Percentiles rank a stretch among this genome's conserved stretches.
Evolutionary conservation across 805 yeast species (phyloP).

Genomic region (Wickerhamomyces tratensis): DNA sequence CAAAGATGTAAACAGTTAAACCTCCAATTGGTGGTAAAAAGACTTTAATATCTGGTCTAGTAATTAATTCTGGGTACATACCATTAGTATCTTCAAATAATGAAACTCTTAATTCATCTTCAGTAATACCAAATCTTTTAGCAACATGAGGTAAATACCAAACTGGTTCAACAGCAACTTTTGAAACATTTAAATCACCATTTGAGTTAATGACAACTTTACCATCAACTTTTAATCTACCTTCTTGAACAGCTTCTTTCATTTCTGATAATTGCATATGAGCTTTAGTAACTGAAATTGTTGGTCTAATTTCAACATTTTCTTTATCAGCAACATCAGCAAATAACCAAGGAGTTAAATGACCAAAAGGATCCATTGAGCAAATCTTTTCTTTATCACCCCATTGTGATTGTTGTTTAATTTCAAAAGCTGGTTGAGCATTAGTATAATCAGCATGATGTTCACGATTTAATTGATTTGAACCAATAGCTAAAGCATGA

Average conservation of each 20-base stretch:
- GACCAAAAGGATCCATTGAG: slow-evolving; percentile 60
- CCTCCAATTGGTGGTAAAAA: slow-evolving; percentile 68
- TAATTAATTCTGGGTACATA: slow-evolving; percentile 58
- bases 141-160: slow-evolving; percentile 69
- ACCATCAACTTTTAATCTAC: slow-evolving; percentile 50
- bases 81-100: slow-evolving; percentile 64
- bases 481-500: slow-evolving; percentile 58
- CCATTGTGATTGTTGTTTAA: slow-evolving; percentile 51
- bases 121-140: slow-evolving; percentile 47
- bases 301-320: slow-evolving; percentile 50
- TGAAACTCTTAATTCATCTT: slow-evolving; percentile 45
- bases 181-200: slow-evolving; percentile 55
- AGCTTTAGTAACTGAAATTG: slow-evolving; percentile 60
- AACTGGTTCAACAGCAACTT: slow-evolving; percentile 62
- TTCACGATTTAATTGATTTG: slow-evolving; percentile 41
- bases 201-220: slow-evolving; percentile 44
- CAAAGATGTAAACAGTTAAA: slow-evolving; percentile 54
- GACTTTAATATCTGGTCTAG: slow-evolving; percentile 58
- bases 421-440: slow-evolving; percentile 49
- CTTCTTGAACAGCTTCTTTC: slow-evolving; percentile 43
- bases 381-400: slow-evolving; percentile 45
- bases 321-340: slow-evolving; percentile 31
- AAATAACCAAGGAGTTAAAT: slow-evolving; percentile 52
- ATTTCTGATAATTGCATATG: slow-evolving; percentile 51
- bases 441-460: slow-evolving; percentile 53